Base-by-base conservation (phyloP, 345 rosid genomes). In the Brassica carinata region DNA sequence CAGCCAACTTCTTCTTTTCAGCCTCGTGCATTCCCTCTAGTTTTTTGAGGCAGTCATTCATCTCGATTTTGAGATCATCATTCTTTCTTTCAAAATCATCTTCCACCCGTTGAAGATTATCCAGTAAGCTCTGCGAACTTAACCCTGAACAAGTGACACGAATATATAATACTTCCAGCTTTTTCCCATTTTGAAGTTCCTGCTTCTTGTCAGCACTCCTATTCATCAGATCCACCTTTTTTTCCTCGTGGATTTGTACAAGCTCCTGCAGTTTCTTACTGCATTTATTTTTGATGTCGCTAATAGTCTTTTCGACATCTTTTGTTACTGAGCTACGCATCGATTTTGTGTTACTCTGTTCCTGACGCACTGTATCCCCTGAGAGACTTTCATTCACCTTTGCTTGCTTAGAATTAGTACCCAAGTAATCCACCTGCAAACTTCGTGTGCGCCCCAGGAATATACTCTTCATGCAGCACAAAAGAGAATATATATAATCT, bases 391-490 rank as follows among this genome's bases (percentile, higher is more conserved):
- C 72, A 73, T 78, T 74, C 36, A 67, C 75, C 45, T 66, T 85
- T 69, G 51, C 64, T 64, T 64, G 51, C 27, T 80, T 77, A 79
- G 88, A 77, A 64, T 77, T 51, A 69, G 83, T 77, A 58, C 80
- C 80, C 69, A 80, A 72, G 72, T 59, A 64, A 29, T 79, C 76
- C 17, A 69, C 73, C 77, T 73, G 80, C 62, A 70, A 68, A 79
- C 70, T 72, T 80, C 76, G 84, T 72, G 69, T 4, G 62, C 36
- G 57, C 64, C 68, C 75, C 64, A 88, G 68, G 81, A 93, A 96
- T 74, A 81, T 53, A 76, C 84, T 86, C 88, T 88, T 96, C 85
- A 90, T 65, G 83, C 85, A 86, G 61, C 78, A 85, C 81, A 94
- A 71, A 79, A 82, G 71, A 17, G 89, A 87, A 81, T 88, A 90